Percentiles rank a stretch among this genome's conserved stretches.
These are phyloP conservation scores for Angophora floribunda DNA, from an alignment of 345 rosid species.

Conservation along the genomic window DNA sequence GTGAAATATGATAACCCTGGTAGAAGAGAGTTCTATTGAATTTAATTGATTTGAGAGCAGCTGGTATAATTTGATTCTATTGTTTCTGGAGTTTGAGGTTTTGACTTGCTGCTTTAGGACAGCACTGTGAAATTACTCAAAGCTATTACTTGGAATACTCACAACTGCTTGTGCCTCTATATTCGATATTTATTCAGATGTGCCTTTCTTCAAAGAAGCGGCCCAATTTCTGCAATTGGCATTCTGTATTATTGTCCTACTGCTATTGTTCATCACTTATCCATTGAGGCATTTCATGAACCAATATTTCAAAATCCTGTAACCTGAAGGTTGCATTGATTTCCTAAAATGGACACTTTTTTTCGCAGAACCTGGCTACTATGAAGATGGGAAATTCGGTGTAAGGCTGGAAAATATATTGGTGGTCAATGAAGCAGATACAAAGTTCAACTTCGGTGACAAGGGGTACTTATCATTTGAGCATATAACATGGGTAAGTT, in stretches of 20 bases:
- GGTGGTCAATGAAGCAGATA: slow-evolving; percentile 58
- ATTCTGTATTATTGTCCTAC: background rate
- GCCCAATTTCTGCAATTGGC: background rate
- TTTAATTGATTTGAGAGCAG: background rate
- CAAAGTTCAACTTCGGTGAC: slow-evolving; percentile 81
- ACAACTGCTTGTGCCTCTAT: background rate
- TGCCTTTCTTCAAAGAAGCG: background rate
- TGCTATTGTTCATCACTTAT: background rate
- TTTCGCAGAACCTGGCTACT: slow-evolving; percentile 84
- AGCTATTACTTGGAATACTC: background rate
- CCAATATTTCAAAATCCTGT: background rate
- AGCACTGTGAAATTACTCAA: background rate
- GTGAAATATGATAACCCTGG: background rate
- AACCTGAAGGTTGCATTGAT: background rate
- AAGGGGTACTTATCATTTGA: slow-evolving; percentile 88
- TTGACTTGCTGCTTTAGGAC: background rate
- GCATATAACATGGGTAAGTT: slow-evolving; percentile 95
- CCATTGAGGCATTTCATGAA: background rate
- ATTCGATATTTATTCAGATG: background rate
- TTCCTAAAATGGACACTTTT: background rate
- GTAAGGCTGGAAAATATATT: slow-evolving; percentile 95
- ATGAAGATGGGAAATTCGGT: slow-evolving; percentile 92
- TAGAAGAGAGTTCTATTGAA: background rate
- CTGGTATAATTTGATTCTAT: background rate
- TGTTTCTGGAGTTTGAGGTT: background rate